phyloP scores from a whole-genome alignment of 768 basidiomycete genomes.

The Candolleomyces aberdarensis region DNA sequence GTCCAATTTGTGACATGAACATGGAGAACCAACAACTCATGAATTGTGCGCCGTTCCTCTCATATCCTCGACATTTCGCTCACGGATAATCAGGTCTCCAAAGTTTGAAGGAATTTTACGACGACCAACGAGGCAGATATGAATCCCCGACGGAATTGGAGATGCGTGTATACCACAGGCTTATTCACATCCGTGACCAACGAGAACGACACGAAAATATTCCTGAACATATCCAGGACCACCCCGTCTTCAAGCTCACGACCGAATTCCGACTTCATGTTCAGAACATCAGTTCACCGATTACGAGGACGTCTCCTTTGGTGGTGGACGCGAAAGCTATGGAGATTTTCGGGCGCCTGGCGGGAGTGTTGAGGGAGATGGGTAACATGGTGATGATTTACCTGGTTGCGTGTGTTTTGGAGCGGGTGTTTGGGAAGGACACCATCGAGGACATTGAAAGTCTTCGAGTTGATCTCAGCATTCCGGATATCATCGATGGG shows the following conservation, averaged over 20 bases:
- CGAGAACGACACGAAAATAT: conserved; percentile 73
- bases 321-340: conserved; percentile 64
- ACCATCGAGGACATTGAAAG: conserved; percentile 74
- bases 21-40: conserved; percentile 88
- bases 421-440: conserved; percentile 80
- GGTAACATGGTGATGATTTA: conserved; percentile 75
- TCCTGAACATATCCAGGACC: conserved; percentile 58
- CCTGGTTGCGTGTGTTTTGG: conserved; percentile 85
- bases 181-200: conserved; percentile 88
- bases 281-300: conserved; percentile 75
- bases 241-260: conserved; percentile 80
- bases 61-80: conserved; percentile 1
- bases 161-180: conserved; percentile 92
- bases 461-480: conserved; percentile 53
- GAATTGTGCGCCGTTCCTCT: conserved; percentile 62
- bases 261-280: conserved; percentile 79
- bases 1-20: conserved; percentile 50
- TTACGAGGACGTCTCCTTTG: conserved; percentile 61
- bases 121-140: conserved; percentile 69
- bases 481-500: conserved; percentile 71
- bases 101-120: conserved; percentile 90
- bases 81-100: conserved; percentile 62
- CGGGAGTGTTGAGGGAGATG: conserved; percentile 58
- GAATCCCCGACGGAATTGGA: conserved; percentile 86
- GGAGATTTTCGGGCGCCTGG: conserved; percentile 65